Base-by-base conservation (phyloP, 192 early-diverging fungal species). In the Gigaspora rosea region DNA sequence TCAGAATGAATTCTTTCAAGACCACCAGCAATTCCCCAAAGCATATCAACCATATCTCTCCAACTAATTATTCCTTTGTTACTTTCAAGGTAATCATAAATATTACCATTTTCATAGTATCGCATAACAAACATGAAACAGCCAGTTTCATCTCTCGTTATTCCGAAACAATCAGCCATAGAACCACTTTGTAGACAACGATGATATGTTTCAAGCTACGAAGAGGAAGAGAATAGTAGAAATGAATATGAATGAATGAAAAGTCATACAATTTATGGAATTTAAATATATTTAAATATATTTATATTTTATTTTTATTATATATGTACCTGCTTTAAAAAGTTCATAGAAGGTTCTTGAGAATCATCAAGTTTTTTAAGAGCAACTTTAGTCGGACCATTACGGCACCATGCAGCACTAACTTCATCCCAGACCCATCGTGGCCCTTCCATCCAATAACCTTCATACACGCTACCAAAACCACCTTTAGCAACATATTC, bases 41-140 rank as follows among this genome's bases (percentile, higher is more conserved):
- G 20, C 35, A 70, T 70, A 49, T 48, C 46, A 70, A 70, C 13
- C 15, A 20, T 46, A 46, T 70, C 48, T 51, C 36, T 27, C 68
- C 68, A 70, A 27, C 13, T 70, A 11, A 70, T 12, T 1, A 35
- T 36, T 46, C 36, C 46, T 22, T 49, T 22, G 27, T 50, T 46
- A 20, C 16, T 49, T 10, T 50, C 46, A 2, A 70, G 49, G 27
- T 70, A 70, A 27, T 49, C 27, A 49, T 50, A 36, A n/a, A 70
- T 18, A 70, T 70, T 36, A 8, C 41, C 32, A 6, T 70, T 16
- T 27, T 46, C 20, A 22, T 46, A 46, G 48, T 49, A 70, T 35
- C 27, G 35, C 68, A 70, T 70, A 11, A 70, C 68, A 1, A 70
- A 13, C 68, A 70, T 70, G 27, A 46, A 70, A 10, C 16, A 32